Percentiles rank a stretch among this genome's conserved stretches.
Conservation (phyloP, 2,329 filamentous ascomycete genomes). For the Talaromyces albobiverticillius region DNA sequence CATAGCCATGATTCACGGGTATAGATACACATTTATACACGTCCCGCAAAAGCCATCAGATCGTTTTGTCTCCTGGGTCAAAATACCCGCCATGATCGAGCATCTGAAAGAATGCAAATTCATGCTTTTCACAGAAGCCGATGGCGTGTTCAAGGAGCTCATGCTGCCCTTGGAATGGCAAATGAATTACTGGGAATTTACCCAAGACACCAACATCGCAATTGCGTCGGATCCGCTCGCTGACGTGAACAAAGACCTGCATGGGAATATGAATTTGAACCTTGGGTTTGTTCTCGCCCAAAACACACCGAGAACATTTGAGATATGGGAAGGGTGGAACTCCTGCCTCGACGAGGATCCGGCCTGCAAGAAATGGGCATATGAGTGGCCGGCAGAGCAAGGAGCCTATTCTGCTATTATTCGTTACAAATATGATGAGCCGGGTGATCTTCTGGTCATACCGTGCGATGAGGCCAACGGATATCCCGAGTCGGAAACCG, state of each 20-base stretch:
- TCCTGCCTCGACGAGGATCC: conserved; percentile 5
- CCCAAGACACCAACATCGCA: conserved; percentile 2
- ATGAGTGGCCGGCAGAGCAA: conserved; percentile 9
- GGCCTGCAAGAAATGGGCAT: neutral
- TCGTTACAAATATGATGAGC: conserved; percentile 6
- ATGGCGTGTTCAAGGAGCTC: conserved; percentile 7
- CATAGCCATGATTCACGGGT: conserved; percentile 6
- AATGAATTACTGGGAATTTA: conserved; percentile 9
- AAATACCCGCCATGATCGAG: conserved; percentile 10
- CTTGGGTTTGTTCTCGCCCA: conserved; percentile 3
- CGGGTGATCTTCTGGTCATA: conserved; percentile 8
- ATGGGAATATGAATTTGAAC: conserved; percentile 5
- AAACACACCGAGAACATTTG: conserved; percentile 6
- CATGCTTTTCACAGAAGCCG: conserved; percentile 1
- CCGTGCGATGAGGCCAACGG: conserved; percentile 6
- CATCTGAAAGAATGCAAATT: conserved; percentile 9
- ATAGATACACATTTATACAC: conserved; percentile 8
- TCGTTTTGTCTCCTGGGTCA: conserved; percentile 3
- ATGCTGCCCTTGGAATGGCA: conserved; percentile 8
- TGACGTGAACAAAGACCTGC: conserved; percentile 1
- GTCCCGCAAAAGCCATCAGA: conserved; percentile 3
- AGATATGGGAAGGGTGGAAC: conserved; percentile 9
- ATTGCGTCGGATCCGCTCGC: neutral
- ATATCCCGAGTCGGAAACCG: conserved; percentile 6
- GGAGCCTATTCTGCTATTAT: conserved; percentile 10